Evolutionary conservation across 2,329 filamentous ascomycete genomes (phyloP).

Genomic region (Calonectria ilicicola): DNA sequence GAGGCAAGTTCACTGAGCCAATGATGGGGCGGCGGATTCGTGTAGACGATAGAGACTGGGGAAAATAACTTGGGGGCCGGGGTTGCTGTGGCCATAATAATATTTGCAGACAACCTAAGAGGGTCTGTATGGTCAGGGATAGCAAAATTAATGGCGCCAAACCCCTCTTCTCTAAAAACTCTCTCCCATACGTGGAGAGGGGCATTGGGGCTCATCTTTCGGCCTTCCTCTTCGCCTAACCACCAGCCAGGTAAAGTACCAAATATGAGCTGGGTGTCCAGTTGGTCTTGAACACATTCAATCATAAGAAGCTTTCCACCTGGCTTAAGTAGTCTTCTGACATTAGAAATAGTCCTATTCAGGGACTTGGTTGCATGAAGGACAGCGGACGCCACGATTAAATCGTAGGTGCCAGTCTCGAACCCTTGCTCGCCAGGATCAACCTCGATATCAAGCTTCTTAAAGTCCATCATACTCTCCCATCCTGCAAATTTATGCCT

Average conservation of each 20-base stretch:
- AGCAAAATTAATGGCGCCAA: background rate
- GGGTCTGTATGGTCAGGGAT: background rate
- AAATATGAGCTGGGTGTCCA: background rate
- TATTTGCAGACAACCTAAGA: background rate
- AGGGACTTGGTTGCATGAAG: background rate
- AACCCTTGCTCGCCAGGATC: background rate
- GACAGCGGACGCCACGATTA: background rate
- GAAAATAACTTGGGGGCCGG: background rate
- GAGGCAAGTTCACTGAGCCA: background rate
- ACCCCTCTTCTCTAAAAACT: background rate
- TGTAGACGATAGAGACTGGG: background rate
- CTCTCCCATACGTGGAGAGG: background rate
- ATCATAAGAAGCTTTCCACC: background rate
- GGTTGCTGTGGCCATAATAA: background rate
- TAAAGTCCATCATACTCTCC: background rate
- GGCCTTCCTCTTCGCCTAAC: background rate
- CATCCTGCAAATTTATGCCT: background rate
- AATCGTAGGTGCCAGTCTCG: background rate
- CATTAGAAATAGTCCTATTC: background rate
- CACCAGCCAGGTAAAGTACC: background rate
- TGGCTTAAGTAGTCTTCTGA: background rate
- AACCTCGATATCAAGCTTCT: background rate
- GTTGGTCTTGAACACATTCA: background rate
- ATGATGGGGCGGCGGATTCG: background rate
- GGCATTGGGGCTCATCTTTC: background rate